These are phyloP conservation scores for Rosa lucieae DNA, from an alignment of 306 rosid species.

Conservation along the genomic window DNA sequence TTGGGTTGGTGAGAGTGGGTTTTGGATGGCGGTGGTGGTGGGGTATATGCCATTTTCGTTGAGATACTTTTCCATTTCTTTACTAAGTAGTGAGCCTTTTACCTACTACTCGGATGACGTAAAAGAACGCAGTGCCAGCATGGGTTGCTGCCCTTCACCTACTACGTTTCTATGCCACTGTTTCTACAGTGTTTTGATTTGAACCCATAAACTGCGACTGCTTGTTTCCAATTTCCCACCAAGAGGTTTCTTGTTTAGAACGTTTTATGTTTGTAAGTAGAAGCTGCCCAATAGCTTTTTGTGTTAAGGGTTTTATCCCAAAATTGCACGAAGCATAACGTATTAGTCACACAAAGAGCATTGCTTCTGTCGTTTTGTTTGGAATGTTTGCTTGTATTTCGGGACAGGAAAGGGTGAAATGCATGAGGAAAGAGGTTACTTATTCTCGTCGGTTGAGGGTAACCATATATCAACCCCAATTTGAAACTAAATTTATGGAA, in stretches of 20 bases:
- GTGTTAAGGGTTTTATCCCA: background rate
- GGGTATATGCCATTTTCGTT: background rate
- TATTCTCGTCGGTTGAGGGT: too few species aligned
- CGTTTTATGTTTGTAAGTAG: background rate
- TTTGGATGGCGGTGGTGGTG: constrained; percentile 25
- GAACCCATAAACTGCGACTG: background rate
- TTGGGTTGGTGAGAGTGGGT: constrained; percentile 32
- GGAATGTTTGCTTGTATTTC: background rate
- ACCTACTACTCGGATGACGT: constrained; percentile 24
- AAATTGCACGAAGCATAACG: too few species aligned
- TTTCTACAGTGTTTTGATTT: too few species aligned
- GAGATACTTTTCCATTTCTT: background rate
- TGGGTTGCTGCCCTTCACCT: constrained; percentile 3
- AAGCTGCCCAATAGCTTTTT: background rate
- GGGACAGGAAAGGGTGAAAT: background rate
- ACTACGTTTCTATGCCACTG: background rate
- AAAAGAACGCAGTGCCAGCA: background rate
- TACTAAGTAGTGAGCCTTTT: background rate
- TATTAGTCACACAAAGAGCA: background rate
- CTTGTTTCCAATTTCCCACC: background rate
- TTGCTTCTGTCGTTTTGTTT: background rate
- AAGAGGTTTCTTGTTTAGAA: background rate
- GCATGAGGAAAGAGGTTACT: too few species aligned
- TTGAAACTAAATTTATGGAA: too few species aligned
- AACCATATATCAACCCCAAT: too few species aligned